A percentile compares a stretch with the other conserved stretches of the same genome.
Conservation (phyloP, 2,329 filamentous ascomycete species). For the Colletotrichum higginsianum region DNA sequence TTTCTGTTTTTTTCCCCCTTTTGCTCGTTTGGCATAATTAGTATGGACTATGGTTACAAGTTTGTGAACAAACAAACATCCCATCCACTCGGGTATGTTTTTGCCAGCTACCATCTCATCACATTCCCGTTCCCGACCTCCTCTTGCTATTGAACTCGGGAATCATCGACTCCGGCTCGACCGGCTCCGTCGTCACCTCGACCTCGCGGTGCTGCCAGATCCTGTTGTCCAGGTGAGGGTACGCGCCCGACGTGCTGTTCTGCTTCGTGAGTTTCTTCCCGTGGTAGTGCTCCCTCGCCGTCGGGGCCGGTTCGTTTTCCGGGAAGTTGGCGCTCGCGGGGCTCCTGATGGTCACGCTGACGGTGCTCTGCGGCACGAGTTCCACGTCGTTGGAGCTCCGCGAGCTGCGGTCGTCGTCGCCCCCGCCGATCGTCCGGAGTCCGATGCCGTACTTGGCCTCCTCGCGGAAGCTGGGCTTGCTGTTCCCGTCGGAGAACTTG, state of each 20-base stretch:
- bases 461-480: slow-evolving; percentile 16
- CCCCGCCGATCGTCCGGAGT: slow-evolving; percentile 41
- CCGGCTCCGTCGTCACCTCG: slow-evolving; percentile 38
- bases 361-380: slow-evolving; percentile 11
- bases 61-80: slow-evolving; percentile 1
- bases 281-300: slow-evolving; percentile 31
- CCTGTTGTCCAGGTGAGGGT: slow-evolving; percentile 29
- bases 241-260: not conserved
- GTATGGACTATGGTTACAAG: slow-evolving; percentile 4
- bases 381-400: slow-evolving; percentile 38
- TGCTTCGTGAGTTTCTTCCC: slow-evolving; percentile 19
- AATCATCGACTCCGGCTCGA: slow-evolving; percentile 36
- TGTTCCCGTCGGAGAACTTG: not conserved
- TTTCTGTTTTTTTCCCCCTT: not conserved
- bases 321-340: slow-evolving; percentile 5
- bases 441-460: slow-evolving; percentile 43
- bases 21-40: not conserved
- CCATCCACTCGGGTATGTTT: not conserved
- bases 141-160: slow-evolving; percentile 21
- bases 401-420: slow-evolving; percentile 41
- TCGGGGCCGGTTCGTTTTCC: not conserved
- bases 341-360: slow-evolving; percentile 32
- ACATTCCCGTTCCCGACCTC: slow-evolving; percentile 20
- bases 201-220: slow-evolving; percentile 40
- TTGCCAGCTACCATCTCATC: not conserved